phyloP scores from a whole-genome alignment of 257 asterid species.

The Ballota nigra region DNA sequence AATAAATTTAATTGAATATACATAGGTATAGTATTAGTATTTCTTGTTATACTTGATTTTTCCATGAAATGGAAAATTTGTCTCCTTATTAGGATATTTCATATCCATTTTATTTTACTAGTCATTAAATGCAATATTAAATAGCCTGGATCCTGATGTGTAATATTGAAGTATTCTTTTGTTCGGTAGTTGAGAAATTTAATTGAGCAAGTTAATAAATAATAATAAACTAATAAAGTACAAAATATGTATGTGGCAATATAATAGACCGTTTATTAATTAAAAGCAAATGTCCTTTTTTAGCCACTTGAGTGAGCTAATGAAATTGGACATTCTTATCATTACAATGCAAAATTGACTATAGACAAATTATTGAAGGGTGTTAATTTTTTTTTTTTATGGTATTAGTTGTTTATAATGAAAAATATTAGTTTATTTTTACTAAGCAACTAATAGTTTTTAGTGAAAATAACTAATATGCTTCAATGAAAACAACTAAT shows the following conservation, averaged over 20 bases:
- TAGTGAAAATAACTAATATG: too few species aligned
- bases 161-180: not conserved
- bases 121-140: not conserved
- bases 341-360: not conserved
- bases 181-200: not conserved
- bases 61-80: not conserved
- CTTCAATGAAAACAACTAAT: too few species aligned
- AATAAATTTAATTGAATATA: not conserved
- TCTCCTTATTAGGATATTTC: not conserved
- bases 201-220: not conserved
- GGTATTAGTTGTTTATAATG: too few species aligned
- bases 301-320: not conserved
- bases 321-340: not conserved
- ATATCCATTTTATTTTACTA: not conserved
- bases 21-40: not conserved
- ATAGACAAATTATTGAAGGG: too few species aligned
- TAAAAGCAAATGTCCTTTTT: not conserved
- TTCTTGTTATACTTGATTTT: not conserved
- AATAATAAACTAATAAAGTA: not conserved
- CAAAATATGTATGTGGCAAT: not conserved
- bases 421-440: too few species aligned
- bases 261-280: not conserved
- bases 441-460: too few species aligned
- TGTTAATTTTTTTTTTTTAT: too few species aligned
- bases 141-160: not conserved